Base-by-base conservation (phyloP, 116 monocot species). In the Dioscorea cayenensis region DNA sequence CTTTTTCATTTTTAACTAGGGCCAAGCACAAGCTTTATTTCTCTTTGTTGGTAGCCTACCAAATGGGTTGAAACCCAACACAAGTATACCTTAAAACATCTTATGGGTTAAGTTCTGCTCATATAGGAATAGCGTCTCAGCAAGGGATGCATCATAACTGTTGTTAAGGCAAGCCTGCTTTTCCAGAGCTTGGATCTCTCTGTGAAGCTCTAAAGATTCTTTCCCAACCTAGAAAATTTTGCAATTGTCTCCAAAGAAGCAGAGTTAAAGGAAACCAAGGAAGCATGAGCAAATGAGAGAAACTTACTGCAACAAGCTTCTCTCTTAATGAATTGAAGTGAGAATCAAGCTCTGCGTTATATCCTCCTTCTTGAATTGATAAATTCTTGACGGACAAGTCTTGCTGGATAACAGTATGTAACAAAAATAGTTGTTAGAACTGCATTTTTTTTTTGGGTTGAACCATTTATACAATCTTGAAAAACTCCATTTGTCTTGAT, bases 241-340 rank as follows among this genome's bases (percentile, higher is more conserved):
- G n/a, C 16, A n/a, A n/a, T 61, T 14, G 13, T 7, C 18, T 28
- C 63, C 35, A 22, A 38, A 72, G 62, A 74, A 60, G 3, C 9
- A 77, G 22, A 32, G 51, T 35, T 20, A 1, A 51, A 52, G 52
- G 52, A 13, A 12, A 55, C 2, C 27, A 66, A 12, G 35, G 35
- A 67, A 74, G 14, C 1, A 25, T 25, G 25, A 1, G 68, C 36
- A 72, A 1, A 48, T 28, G 60, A 28, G 2, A 32, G 21, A 35
- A 4, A 38, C 82, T 81, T 84, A 94, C 94, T 48, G 23, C 66
- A 66, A 63, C 60, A 69, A 94, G 87, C 60, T 85, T 87, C 49
- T 72, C 67, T 77, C 94, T 90, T 74, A 87, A 76, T 18, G 77
- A 83, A n/a, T n/a, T n/a, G n/a, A n/a, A n/a, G n/a, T n/a, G n/a